Base-by-base conservation (phyloP, 495 filamentous ascomycete species). In the Penicillium pancosmium region DNA sequence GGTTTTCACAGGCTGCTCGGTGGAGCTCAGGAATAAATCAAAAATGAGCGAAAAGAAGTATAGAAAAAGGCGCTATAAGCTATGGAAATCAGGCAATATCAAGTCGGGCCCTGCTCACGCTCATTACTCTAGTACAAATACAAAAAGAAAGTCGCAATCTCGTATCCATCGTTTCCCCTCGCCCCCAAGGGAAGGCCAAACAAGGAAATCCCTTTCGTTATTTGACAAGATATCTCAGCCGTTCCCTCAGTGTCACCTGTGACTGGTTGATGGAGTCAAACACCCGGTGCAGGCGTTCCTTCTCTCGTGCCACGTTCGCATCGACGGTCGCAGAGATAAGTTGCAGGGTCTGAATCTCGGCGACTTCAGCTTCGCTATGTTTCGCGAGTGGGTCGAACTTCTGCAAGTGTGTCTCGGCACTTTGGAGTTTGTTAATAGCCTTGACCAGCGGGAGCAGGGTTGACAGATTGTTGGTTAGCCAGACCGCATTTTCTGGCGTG, bases 401-500 rank as follows among this genome's bases (percentile, higher is more conserved):
- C 3, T 63, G 40, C n/a, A 66, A 23, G 16, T 69, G 49, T 31
- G 48, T 50, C 41, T 68, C 38, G 2, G 62, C 56, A 12, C 50
- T 64, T 11, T 54, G 38, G 0, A 73, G 16, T 50, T 67, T 68
- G 2, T 49, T 60, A 1, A 75, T 55, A 6, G 68, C 68, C 33
- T 68, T 69, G 25, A 72, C 43, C 4, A 75, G 61, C 5, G 67
- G 68, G 13, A 69, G 18, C 25, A 64, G 7, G 0, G 4, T 0
- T 1, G 47, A 9, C 51, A 65, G 58, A 43, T 70, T 61, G 33
- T 36, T 62, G 3, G 61, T 64, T 15, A 73, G 52, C 67, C 70
- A 75, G 2, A 56, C 40, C 10, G 70, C 72, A 63, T 75, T 54
- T 52, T 73, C 67, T 0, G 68, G 62, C 1, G 60, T 64, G 21